Evolutionary conservation across 148 eudicot species (phyloP).

Genomic region (Dianthus caryophyllus): DNA sequence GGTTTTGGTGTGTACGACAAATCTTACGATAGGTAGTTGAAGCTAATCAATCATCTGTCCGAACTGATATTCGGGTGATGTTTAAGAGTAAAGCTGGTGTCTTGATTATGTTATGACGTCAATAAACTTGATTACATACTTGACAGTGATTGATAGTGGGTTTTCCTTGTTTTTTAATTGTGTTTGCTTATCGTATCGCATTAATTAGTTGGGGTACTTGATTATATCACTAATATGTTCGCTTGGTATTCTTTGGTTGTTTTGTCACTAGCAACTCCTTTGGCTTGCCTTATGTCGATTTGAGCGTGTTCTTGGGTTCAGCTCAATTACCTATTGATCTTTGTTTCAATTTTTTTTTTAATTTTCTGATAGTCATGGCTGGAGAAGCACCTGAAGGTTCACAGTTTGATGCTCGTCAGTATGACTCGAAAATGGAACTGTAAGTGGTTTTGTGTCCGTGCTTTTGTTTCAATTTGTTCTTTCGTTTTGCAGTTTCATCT

Average conservation of each 20-base stretch:
- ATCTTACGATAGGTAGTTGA: too few relatives aligned
- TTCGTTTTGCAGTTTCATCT: background rate
- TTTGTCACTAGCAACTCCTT: background rate
- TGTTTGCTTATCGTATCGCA: background rate
- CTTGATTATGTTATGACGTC: background rate
- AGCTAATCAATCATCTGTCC: too few relatives aligned
- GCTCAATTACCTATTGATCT: background rate
- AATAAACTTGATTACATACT: background rate
- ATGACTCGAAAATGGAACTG: slow-evolving; percentile 41
- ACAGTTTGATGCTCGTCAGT: slow-evolving; percentile 36
- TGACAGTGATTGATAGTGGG: background rate
- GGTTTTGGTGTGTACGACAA: too few relatives aligned
- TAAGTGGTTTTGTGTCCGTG: slow-evolving; percentile 2
- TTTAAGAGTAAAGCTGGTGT: too few relatives aligned
- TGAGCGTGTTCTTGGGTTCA: background rate
- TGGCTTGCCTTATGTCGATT: background rate
- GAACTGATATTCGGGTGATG: too few relatives aligned
- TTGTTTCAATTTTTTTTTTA: slow-evolving; percentile 1
- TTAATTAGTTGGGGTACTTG: background rate
- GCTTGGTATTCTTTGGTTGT: too few relatives aligned
- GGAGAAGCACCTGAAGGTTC: slow-evolving; percentile 36
- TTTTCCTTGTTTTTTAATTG: background rate
- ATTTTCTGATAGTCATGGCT: slow-evolving; percentile 42
- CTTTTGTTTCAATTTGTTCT: background rate
- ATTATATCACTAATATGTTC: too few relatives aligned